These are phyloP conservation scores for Tetradesmus obliquus DNA, from an alignment of 139 green algal genomes.

Conservation along the genomic window DNA sequence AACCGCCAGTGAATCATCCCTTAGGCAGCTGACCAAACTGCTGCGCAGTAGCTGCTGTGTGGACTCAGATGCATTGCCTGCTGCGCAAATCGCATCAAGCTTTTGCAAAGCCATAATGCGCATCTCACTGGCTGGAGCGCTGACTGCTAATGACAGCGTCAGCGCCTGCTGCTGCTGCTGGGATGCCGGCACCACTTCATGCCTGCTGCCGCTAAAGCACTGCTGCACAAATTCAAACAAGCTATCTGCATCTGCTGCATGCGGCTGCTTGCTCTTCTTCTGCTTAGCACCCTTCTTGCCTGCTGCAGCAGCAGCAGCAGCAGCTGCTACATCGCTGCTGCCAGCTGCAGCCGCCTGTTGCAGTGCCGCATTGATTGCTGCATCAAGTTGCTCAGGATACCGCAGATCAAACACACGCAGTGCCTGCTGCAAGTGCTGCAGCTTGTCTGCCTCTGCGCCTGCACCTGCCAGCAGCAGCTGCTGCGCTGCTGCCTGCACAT, in stretches of 20 bases:
- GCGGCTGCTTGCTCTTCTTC: slow-evolving; percentile 1
- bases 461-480: slow-evolving; percentile 41
- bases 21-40: slow-evolving; percentile 15
- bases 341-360: not conserved
- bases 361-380: slow-evolving; percentile 61
- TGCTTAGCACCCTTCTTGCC: not conserved
- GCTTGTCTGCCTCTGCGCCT: slow-evolving; percentile 18
- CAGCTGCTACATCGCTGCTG: not conserved
- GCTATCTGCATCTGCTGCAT: slow-evolving; percentile 14
- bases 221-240: slow-evolving; percentile 58
- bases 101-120: slow-evolving; percentile 62
- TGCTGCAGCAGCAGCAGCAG: not conserved
- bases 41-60: slow-evolving; percentile 29
- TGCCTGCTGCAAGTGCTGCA: slow-evolving; percentile 29
- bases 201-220: slow-evolving; percentile 43
- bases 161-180: slow-evolving; percentile 47
- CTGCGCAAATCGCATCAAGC: slow-evolving; percentile 45
- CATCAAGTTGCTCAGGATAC: slow-evolving; percentile 57
- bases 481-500: slow-evolving; percentile 29
- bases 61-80: not conserved
- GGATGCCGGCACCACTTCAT: slow-evolving; percentile 34
- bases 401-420: slow-evolving; percentile 63
- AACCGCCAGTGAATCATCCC: slow-evolving; percentile 25
- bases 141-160: slow-evolving; percentile 58
- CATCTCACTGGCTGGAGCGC: slow-evolving; percentile 58